These are phyloP conservation scores for Aphanomyces astaci DNA, from an alignment of 352 stramenopile species.

Conservation along the genomic window DNA sequence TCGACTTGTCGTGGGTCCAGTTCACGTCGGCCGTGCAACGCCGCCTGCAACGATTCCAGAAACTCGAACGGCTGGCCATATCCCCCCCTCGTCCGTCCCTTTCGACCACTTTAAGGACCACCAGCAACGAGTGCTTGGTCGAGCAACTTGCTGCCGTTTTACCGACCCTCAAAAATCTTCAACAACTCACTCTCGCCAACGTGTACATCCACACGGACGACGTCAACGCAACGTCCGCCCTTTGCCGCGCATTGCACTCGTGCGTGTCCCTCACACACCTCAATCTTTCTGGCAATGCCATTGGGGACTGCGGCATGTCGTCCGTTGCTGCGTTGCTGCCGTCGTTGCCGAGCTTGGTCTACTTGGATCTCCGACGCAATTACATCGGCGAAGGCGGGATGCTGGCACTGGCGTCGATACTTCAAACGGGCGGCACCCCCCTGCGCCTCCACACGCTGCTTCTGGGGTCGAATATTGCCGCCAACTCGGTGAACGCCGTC, in stretches of 20 bases:
- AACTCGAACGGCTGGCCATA: slow-evolving; percentile 26
- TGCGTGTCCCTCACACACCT: slow-evolving; percentile 25
- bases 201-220: slow-evolving; percentile 27
- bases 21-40: background rate
- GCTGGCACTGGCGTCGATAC: slow-evolving; percentile 14
- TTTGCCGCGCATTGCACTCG: slow-evolving; percentile 21
- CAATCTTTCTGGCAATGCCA: slow-evolving; percentile 26
- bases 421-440: background rate
- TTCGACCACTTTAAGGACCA: background rate
- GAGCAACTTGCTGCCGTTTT: slow-evolving; percentile 18
- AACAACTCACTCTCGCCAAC: slow-evolving; percentile 22
- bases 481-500: slow-evolving; percentile 18
- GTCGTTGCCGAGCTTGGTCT: slow-evolving; percentile 16
- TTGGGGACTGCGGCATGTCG: slow-evolving; percentile 30
- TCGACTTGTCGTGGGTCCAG: slow-evolving; percentile 17
- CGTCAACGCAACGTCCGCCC: slow-evolving; percentile 24
- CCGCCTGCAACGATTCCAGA: slow-evolving; percentile 13
- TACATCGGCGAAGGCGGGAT: slow-evolving; percentile 29
- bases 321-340: slow-evolving; percentile 17
- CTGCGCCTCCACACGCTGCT: slow-evolving; percentile 25
- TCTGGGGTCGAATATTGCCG: slow-evolving; percentile 29
- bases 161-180: slow-evolving; percentile 9
- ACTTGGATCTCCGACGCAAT: slow-evolving; percentile 29
- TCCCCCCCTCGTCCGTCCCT: slow-evolving; percentile 7
- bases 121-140: slow-evolving; percentile 24